Base-by-base conservation (phyloP, 371 early-diverging fungal genomes). In the Mortierella sp. region DNA sequence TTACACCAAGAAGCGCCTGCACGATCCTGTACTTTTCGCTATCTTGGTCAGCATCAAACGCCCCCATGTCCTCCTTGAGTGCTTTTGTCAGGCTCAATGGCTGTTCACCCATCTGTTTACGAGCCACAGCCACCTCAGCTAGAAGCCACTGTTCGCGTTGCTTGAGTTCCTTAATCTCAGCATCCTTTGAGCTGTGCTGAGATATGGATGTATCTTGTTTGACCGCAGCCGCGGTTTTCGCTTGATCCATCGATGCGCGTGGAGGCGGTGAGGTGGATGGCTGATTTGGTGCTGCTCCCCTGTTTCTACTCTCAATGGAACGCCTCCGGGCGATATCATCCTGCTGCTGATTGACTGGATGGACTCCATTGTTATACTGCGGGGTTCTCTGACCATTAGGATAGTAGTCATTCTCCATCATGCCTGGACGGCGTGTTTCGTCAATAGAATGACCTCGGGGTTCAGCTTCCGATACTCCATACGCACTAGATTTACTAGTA, bases 11-110 rank as follows among this genome's bases (percentile, higher is more conserved):
- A 2, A 77, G 65, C 2, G 77, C 70, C 45, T 77, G 66, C 62
- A 66, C 61, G 66, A 77, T 63, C 17, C 70, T 52, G 46, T 69
- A 62, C 57, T 70, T 77, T 31, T 77, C 70, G 31, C 77, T 77
- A 56, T 16, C 21, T 53, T 25, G 24, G n/a, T 69, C 70, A 29
- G 59, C 61, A 2, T 77, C 76, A 27, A 57, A 68, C 0, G 47
- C 66, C 44, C 57, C 55, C 17, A 77, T 47, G 29, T 77, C 70
- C 21, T 77, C 77, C 52, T 77, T 67, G 4, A 77, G 53, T 2
- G 70, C 69, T 51, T 68, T 65, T 16, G 66, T 63, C 57, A 65
- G 61, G 45, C 62, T 61, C 43, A 69, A 31, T 5, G 66, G 77
- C 6, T 62, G 56, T 12, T 69, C 74, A 6, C 74, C 77, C 50